Conservation (phyloP, 805 yeast genomes). For the Saturnispora dispora region DNA sequence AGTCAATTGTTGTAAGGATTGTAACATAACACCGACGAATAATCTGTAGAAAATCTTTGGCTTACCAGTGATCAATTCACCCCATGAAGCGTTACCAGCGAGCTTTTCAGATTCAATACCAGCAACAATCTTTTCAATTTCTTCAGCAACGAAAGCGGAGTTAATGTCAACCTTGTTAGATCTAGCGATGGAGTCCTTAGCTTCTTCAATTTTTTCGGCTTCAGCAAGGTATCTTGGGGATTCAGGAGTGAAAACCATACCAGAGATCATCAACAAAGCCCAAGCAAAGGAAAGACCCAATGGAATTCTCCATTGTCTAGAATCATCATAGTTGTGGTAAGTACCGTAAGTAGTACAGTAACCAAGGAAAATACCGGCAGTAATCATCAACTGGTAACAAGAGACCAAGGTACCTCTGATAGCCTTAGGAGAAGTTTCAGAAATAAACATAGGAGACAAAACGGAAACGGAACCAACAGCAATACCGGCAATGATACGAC, state of each 20-base stretch:
- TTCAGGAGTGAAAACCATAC: constrained; percentile 57
- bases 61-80: constrained; percentile 51
- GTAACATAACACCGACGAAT: constrained; percentile 48
- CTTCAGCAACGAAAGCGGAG: constrained; percentile 45
- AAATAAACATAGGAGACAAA: constrained; percentile 48
- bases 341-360: constrained; percentile 61
- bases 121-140: constrained; percentile 44
- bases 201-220: constrained; percentile 41
- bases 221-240: constrained; percentile 58
- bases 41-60: constrained; percentile 54
- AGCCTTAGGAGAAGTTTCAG: constrained; percentile 62
- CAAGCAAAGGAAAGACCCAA: constrained; percentile 42
- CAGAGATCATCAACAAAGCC: constrained; percentile 41
- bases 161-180: constrained; percentile 49
- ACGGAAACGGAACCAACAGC: constrained; percentile 50
- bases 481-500: constrained; percentile 49
- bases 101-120: constrained; percentile 52
- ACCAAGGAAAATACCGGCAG: constrained; percentile 64
- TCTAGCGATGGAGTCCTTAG: constrained; percentile 44
- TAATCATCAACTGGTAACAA: constrained; percentile 60
- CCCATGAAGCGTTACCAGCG: constrained; percentile 62
- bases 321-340: constrained; percentile 36
- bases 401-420: constrained; percentile 66
- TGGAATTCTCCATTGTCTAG: constrained; percentile 63
- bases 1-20: constrained; percentile 53